A percentile compares a stretch with the other conserved stretches of the same genome.
phyloP scores from a whole-genome alignment of 2,329 filamentous ascomycete species.

The Fusarium subtropicale region DNA sequence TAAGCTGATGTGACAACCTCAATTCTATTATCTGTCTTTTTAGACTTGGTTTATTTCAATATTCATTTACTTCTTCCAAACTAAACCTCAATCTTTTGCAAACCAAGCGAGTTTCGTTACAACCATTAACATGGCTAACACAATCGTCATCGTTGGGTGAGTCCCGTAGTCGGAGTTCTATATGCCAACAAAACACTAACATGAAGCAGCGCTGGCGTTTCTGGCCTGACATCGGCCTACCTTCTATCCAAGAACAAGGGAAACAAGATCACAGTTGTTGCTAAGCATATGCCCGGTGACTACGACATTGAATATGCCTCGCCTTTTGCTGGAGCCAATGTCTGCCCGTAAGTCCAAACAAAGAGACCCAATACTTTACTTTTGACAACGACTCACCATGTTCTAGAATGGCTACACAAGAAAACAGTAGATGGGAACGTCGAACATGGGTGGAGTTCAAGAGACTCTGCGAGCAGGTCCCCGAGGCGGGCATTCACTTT shows the following conservation, averaged over 20 bases:
- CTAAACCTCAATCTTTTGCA: not conserved
- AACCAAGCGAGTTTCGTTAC: not conserved
- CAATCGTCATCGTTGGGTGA: conserved; percentile 53
- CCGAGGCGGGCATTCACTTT: conserved; percentile 84
- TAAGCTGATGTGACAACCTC: conserved; percentile 21
- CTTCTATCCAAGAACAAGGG: conserved; percentile 59
- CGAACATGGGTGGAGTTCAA: conserved; percentile 73
- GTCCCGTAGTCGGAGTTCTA: conserved; percentile 6
- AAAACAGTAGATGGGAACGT: conserved; percentile 67
- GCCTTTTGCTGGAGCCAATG: conserved; percentile 89
- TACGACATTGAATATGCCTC: conserved; percentile 92
- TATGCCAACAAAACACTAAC: conserved; percentile 9
- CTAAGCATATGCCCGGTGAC: conserved; percentile 94
- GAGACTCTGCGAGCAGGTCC: conserved; percentile 70
- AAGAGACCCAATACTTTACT: not conserved
- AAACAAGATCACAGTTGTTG: conserved; percentile 73
- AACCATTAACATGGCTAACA: conserved; percentile 46
- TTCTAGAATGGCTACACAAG: conserved; percentile 57
- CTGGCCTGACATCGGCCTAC: conserved; percentile 63
- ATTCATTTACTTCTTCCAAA: not conserved
- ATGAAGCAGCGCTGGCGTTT: conserved; percentile 59
- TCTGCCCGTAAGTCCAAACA: conserved; percentile 71
- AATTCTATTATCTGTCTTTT: not conserved
- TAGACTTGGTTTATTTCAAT: not conserved
- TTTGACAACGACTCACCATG: conserved; percentile 3